Base-by-base conservation (phyloP, 345 rosid genomes). In the Aquilaria sinensis region DNA sequence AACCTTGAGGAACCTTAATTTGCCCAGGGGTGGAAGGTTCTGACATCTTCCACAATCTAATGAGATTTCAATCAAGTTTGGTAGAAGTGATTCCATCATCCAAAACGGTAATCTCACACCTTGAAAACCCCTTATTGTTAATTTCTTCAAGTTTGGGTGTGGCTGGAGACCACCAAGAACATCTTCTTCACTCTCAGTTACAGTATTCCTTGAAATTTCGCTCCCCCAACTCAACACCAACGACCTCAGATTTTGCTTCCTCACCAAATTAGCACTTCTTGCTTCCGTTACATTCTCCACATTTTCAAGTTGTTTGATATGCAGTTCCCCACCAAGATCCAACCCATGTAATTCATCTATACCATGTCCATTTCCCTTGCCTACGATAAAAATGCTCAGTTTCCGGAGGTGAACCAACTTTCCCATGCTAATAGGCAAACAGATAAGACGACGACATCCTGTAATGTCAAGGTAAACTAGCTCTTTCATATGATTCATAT, bases 311-410 rank as follows among this genome's bases (percentile, higher is more conserved):
- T 54, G 41, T 30, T 48, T 31, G 13, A 74, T 53, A 48, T 14
- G 13, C 16, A 70, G 50, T 2, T 62, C 56, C 30, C 58, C 67
- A 12, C 34, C 71, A 31, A 62, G 62, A 4, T 62, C 37, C 67
- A 69, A 41, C 9, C 4, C 46, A 41, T 58, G 49, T 49, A 66
- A 34, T 51, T 74, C 68, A 1, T 12, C 29, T 2, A 58, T 2
- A 14, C 16, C 43, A 41, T 9, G 56, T 31, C 64, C 67, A 45
- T 0, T 46, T 1, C 12, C 34, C 48, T 47, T 37, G 29, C 67
- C 60, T 41, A 73, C 70, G 16, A 68, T 31, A 31, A 69, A 74
- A 6, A 47, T 31, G 14, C 63, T 57, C 2, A 74, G 63, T 29
- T 37, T 65, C 12, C 57, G 50, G 12, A 73, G 16, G 31, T 41